Conservation (phyloP, 768 basidiomycete species). For the Psilocybe subaeruginosa region DNA sequence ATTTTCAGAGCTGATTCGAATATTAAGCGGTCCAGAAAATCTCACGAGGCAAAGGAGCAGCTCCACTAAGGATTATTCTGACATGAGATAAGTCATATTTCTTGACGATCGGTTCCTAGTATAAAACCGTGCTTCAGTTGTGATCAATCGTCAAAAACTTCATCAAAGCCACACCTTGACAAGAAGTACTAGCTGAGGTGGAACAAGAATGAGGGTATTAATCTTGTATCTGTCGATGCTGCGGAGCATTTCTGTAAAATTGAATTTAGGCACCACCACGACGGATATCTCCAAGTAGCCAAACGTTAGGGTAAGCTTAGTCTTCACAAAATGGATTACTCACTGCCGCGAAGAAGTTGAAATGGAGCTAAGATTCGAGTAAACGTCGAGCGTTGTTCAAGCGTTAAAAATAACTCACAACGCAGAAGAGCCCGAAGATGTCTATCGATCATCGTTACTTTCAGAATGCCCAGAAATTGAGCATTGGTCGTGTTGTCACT, state of each 20-base stretch:
- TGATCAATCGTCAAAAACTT: not conserved
- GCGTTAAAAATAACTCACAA: not conserved
- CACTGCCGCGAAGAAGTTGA: conserved; percentile 13
- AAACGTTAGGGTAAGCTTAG: no score
- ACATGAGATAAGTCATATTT: conserved; percentile 10
- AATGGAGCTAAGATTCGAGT: not conserved
- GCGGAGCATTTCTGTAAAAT: conserved; percentile 9
- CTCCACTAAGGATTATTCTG: conserved; percentile 2
- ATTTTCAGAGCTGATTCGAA: not conserved
- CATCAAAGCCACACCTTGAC: conserved; percentile 1
- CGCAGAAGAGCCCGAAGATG: conserved; percentile 5
- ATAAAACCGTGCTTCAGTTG: not conserved
- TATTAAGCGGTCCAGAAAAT: not conserved
- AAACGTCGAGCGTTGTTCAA: not conserved
- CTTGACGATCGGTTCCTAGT: conserved; percentile 13
- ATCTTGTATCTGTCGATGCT: conserved; percentile 14
- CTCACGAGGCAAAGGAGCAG: conserved; percentile 9
- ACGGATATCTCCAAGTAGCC: conserved; percentile 1
- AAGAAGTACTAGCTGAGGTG: conserved; percentile 8
- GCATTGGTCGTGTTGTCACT: not conserved
- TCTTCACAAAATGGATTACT: not conserved
- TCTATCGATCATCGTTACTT: not conserved
- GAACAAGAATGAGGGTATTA: conserved; percentile 6
- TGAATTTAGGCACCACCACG: conserved; percentile 12
- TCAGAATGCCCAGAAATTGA: not conserved